Evolutionary conservation across 495 filamentous ascomycete genomes (phyloP).

Genomic region (Xylaria flabelliformis): DNA sequence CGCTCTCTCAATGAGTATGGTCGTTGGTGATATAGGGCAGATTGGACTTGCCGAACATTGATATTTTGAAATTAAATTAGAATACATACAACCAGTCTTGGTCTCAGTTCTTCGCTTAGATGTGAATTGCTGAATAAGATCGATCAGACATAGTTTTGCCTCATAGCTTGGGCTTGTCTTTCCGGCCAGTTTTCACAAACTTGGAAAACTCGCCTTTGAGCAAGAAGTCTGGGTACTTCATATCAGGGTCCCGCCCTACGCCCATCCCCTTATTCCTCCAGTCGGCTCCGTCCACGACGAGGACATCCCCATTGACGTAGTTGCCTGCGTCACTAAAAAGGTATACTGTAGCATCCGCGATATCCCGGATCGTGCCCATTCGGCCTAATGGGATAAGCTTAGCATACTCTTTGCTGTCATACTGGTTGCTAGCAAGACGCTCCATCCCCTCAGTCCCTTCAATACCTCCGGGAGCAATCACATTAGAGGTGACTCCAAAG

Average conservation of each 20-base stretch:
- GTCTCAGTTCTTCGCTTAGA: background rate
- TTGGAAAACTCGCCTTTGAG: conserved; percentile 49
- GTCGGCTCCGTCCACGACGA: conserved; percentile 80
- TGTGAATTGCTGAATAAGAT: too few relatives aligned
- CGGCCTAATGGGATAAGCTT: conserved; percentile 69
- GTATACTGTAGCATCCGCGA: conserved; percentile 91
- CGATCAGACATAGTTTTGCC: background rate
- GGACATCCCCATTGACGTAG: conserved; percentile 77
- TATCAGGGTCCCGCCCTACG: conserved; percentile 53
- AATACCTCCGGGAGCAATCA: conserved; percentile 84
- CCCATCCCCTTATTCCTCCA: conserved; percentile 63
- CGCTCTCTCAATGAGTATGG: background rate
- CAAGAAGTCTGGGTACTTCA: conserved; percentile 55
- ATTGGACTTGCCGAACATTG: background rate
- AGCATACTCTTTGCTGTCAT: conserved; percentile 38
- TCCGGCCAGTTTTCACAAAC: conserved; percentile 48
- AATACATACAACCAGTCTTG: background rate
- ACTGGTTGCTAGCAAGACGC: conserved; percentile 53
- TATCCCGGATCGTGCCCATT: conserved; percentile 81
- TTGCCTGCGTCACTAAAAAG: conserved; percentile 83
- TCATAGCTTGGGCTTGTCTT: conserved; percentile 51
- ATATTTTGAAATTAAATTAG: background rate
- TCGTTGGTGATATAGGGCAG: background rate
- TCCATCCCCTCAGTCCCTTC: conserved; percentile 67
- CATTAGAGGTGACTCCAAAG: conserved; percentile 84